Conservation (phyloP, 495 filamentous ascomycete species). For the Aspergillus mulundensis region DNA sequence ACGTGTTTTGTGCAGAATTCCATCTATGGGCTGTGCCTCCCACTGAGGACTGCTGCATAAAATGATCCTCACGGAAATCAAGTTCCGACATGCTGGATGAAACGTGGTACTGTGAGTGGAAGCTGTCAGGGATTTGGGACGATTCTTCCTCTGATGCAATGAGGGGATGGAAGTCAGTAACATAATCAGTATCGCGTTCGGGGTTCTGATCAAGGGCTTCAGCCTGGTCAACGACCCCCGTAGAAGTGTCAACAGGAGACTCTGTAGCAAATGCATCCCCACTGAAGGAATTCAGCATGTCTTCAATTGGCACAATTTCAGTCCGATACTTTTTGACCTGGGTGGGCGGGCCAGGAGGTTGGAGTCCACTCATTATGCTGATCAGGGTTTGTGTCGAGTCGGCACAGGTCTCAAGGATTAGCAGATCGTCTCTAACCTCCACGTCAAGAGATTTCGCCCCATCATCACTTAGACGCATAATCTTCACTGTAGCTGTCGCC, state of each 20-base stretch:
- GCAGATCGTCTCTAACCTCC: constrained; percentile 75
- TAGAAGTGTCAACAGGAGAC: constrained; percentile 13
- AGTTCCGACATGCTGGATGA: constrained; percentile 50
- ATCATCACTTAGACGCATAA: constrained; percentile 47
- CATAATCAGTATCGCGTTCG: constrained; percentile 56
- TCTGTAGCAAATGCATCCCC: constrained; percentile 68
- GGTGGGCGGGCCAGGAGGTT: constrained; percentile 75
- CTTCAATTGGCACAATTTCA: constrained; percentile 74
- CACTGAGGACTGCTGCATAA: constrained; percentile 56
- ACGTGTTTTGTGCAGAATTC: constrained; percentile 70
- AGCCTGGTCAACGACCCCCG: constrained; percentile 10
- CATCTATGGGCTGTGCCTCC: constrained; percentile 71
- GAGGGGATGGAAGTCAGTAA: constrained; percentile 59
- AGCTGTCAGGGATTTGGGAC: constrained; percentile 59
- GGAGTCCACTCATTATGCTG: constrained; percentile 71
- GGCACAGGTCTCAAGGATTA: constrained; percentile 91
- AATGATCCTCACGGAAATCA: constrained; percentile 76
- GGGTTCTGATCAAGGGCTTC: constrained; percentile 23
- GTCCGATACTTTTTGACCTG: constrained; percentile 83
- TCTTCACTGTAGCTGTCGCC: constrained; percentile 59
- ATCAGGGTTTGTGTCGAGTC: constrained; percentile 95
- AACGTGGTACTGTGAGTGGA: constrained; percentile 55
- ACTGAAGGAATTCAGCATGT: constrained; percentile 85
- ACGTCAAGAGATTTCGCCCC: constrained; percentile 67
- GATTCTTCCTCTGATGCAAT: constrained; percentile 36